These are phyloP conservation scores for Trichoderma lentiforme DNA, from an alignment of 2,329 filamentous ascomycete species.

Conservation along the genomic window DNA sequence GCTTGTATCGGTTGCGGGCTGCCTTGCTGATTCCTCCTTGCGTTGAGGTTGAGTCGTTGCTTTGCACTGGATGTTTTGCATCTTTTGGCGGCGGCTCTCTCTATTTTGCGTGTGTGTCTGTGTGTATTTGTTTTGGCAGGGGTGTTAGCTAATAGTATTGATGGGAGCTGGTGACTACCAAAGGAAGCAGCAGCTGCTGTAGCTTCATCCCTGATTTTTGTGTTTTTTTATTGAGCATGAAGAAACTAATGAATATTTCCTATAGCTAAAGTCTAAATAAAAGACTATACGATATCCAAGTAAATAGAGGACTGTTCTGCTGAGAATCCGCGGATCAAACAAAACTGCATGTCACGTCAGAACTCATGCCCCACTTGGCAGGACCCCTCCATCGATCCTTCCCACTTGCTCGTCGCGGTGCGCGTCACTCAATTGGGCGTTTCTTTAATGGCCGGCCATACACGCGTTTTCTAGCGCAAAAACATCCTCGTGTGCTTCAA, in stretches of 20 bases:
- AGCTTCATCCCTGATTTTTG: background rate
- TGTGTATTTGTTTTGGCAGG: background rate
- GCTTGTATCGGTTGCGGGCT: background rate
- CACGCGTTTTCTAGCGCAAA: conserved; percentile 17
- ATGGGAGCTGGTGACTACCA: background rate
- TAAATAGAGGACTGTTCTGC: background rate
- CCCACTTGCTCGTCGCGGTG: conserved; percentile 16
- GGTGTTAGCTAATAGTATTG: background rate
- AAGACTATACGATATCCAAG: background rate
- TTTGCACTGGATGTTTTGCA: background rate
- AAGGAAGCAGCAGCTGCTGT: background rate
- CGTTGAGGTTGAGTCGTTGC: background rate
- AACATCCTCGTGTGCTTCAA: conserved; percentile 12
- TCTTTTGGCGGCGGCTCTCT: background rate
- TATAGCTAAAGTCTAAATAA: background rate
- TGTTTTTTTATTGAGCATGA: background rate
- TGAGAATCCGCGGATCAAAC: background rate
- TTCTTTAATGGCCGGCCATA: background rate
- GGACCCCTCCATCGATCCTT: conserved; percentile 18
- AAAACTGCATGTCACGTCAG: background rate
- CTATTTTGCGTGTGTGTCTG: background rate
- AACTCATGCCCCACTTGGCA: background rate
- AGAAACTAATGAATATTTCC: background rate
- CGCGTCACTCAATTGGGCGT: conserved; percentile 16
- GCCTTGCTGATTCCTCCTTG: background rate